Percentiles rank a stretch among this genome's conserved stretches.
These are phyloP conservation scores for Auriscalpium orientale DNA, from an alignment of 768 basidiomycete species.

Conservation along the genomic window DNA sequence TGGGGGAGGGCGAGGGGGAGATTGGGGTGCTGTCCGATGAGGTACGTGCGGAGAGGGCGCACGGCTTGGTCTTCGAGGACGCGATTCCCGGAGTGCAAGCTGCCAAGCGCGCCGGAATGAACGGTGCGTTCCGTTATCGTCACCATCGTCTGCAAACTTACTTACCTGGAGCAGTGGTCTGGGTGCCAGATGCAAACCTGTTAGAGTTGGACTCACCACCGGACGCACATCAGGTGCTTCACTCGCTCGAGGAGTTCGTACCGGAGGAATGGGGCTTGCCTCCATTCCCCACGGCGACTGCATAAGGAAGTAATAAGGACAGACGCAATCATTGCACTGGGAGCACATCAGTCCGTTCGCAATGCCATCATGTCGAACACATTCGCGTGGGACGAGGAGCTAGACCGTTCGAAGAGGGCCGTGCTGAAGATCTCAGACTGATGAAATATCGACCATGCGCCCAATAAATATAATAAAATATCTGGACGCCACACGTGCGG, in stretches of 20 bases:
- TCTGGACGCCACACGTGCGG: too few relatives aligned
- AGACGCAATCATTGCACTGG: too few relatives aligned
- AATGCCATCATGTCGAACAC: too few relatives aligned
- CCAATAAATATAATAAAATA: too few relatives aligned
- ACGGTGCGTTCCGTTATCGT: constrained; percentile 40
- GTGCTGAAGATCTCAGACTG: too few relatives aligned
- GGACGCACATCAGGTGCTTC: constrained; percentile 41
- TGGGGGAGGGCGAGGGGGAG: constrained; percentile 44
- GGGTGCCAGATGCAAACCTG: constrained; percentile 76
- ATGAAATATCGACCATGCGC: too few relatives aligned
- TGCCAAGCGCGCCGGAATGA: constrained; percentile 80
- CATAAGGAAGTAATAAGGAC: not conserved
- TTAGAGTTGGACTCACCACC: constrained; percentile 39
- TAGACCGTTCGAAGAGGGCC: too few relatives aligned
- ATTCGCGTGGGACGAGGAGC: too few relatives aligned
- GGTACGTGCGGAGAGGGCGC: constrained; percentile 41
- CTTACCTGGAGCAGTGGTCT: constrained; percentile 48
- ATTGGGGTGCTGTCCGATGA: constrained; percentile 23
- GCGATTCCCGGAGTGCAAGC: constrained; percentile 70
- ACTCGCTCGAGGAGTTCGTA: constrained; percentile 62
- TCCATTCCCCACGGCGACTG: constrained; percentile 34
- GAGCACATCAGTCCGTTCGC: too few relatives aligned
- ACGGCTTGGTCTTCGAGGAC: constrained; percentile 81
- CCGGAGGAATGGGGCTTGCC: constrained; percentile 83
- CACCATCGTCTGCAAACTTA: not conserved